phyloP scores from a whole-genome alignment of 2,329 filamentous ascomycete species.

The Talaromyces sp. region DNA sequence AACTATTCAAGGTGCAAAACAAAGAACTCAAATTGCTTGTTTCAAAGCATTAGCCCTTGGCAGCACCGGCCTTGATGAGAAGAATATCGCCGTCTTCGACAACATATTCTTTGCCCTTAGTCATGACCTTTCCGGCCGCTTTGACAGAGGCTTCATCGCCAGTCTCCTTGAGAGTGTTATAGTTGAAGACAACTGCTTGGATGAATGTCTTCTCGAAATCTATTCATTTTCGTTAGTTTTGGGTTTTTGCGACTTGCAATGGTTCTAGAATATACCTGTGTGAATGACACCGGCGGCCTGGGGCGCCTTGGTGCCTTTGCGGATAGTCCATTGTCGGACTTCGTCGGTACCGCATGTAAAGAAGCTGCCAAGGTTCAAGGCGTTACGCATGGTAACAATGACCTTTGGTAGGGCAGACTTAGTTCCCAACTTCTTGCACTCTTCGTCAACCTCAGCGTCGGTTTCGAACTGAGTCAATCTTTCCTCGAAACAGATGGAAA shows the following conservation, averaged over 20 bases:
- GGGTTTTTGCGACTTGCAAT: not conserved
- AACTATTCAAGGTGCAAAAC: not conserved
- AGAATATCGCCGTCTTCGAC: conserved; percentile 58
- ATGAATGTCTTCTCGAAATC: conserved; percentile 99
- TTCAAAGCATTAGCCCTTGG: conserved; percentile 35
- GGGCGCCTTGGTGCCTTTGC: conserved; percentile 94
- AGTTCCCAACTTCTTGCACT: conserved; percentile 82
- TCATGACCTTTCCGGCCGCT: conserved; percentile 94
- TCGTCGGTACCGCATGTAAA: conserved; percentile 96
- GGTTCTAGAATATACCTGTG: conserved; percentile 44
- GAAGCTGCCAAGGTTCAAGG: conserved; percentile 85
- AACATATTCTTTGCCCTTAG: conserved; percentile 94
- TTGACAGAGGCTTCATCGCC: conserved; percentile 87
- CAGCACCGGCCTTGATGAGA: conserved; percentile 69
- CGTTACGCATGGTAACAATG: conserved; percentile 87
- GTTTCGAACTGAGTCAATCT: conserved; percentile 71
- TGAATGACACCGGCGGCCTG: conserved; percentile 97
- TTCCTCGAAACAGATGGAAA: conserved; percentile 91
- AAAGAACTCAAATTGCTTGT: not conserved
- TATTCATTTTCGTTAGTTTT: conserved; percentile 7
- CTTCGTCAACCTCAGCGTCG: conserved; percentile 72
- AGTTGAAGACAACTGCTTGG: conserved; percentile 94
- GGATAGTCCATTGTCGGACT: conserved; percentile 97
- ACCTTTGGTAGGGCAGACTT: conserved; percentile 91
- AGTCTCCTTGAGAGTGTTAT: conserved; percentile 70